Evolutionary conservation across 257 asterid species (phyloP), one percentile per base, ranked within the genome.

Genomic region (Capsicum rhomboideum): DNA sequence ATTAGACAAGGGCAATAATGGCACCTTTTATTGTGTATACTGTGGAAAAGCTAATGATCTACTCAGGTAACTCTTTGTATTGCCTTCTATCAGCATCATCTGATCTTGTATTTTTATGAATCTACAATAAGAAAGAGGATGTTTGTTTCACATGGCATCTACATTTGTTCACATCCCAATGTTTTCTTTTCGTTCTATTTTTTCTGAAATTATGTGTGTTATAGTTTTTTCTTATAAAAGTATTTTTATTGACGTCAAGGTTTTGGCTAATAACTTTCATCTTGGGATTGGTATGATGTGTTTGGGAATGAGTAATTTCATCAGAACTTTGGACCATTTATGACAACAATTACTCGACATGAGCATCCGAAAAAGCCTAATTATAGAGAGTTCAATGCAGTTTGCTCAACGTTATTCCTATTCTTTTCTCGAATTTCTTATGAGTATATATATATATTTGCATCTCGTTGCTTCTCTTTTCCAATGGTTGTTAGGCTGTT

Each of bases 11-110:
- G 90, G 92, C 52, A 92, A 93, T 12, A 96, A 94, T 77, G 98
- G 97, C 87, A 93, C 94, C 89, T 96, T 94, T 89, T 85, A 87
- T 84, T 96, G 99, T 78, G 91, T 93, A 18, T 90, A 92, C 82
- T 96, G 99, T 84, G 97, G 98, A 37, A 96, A 93, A 90, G 89
- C 90, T 85, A 96, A 96, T 80, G 99, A 96, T 89, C 84, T 91
- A 82, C 91, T 96, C 11, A 87, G 97, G 99, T 96, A 93, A 87
- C 79, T 74, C 12, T 82, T 80, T 79, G 50, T 75, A 75, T 75
- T 75, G 2, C 63, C 26, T 77, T 28, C 46, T 77, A 50, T 23
- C 63, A 77, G 63, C 46, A 17, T 77, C 44, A 77, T 28, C 18
- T 75, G 42, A 49, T 50, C 42, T 75, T 75, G 31, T 82, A 42